phyloP scores from a whole-genome alignment of 2,329 filamentous ascomycete genomes.

The Aspergillus terreus region DNA sequence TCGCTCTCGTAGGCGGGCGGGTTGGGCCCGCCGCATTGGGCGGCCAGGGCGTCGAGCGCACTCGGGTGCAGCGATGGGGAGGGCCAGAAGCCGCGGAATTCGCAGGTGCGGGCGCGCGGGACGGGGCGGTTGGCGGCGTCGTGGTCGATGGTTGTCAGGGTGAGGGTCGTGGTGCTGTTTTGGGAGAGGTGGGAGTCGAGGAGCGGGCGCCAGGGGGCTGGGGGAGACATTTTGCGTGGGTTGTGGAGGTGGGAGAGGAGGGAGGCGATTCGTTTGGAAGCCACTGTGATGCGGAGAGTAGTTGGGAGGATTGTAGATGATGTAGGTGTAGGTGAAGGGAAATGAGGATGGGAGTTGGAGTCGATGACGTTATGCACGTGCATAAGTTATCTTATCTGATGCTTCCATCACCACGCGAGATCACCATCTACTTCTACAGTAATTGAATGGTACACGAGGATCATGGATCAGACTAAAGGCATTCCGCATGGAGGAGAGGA shows the following conservation, averaged over 20 bases:
- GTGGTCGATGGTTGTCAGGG: slow-evolving; percentile 22
- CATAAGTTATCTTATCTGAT: no score
- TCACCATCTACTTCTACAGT: no score
- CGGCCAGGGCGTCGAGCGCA: slow-evolving; percentile 64
- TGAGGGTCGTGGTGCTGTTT: slow-evolving; percentile 23
- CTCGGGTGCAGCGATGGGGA: slow-evolving; percentile 62
- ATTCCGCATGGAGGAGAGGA: no score
- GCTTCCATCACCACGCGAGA: no score
- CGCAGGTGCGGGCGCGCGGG: slow-evolving; percentile 58
- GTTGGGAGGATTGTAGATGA: no score
- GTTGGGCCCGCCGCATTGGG: slow-evolving; percentile 49
- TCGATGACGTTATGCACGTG: no score
- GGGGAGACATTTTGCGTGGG: neutral
- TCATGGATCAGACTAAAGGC: no score
- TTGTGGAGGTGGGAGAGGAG: neutral
- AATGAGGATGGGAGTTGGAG: no score
- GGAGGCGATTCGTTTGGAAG: neutral
- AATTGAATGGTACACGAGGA: no score
- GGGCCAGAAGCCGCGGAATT: slow-evolving; percentile 82
- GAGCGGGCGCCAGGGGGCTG: slow-evolving; percentile 28
- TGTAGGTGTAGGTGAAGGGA: no score
- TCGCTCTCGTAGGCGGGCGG: slow-evolving; percentile 70
- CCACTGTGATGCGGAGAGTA: no score
- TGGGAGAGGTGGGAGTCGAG: slow-evolving; percentile 22
- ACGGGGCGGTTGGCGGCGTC: slow-evolving; percentile 17